Evolutionary conservation across 306 rosid species (phyloP).

Genomic region (Elaeagnus macrophylla): DNA sequence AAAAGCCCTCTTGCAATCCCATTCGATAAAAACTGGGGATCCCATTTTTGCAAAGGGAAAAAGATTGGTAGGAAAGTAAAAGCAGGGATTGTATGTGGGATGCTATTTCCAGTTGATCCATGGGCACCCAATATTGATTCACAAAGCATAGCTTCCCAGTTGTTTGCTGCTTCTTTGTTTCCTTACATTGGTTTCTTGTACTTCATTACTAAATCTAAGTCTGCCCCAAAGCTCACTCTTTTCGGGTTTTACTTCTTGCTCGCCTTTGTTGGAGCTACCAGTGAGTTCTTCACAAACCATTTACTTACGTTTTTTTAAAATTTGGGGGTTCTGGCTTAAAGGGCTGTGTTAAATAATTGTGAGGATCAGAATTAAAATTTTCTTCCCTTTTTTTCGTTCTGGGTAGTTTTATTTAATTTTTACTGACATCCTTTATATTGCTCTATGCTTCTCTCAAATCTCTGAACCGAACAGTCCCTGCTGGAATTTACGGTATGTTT

Average conservation of each 20-base stretch:
- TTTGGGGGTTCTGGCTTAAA: background rate
- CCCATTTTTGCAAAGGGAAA: conserved; percentile 4
- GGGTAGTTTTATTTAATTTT: conserved; percentile 4
- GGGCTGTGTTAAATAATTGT: background rate
- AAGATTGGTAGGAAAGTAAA: conserved; percentile 11
- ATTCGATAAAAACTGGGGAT: conserved; percentile 11
- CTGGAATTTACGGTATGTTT: conserved; percentile 82
- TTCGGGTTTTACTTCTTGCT: conserved; percentile 91
- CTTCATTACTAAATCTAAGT: conserved; percentile 80
- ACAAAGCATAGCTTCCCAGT: conserved; percentile 78
- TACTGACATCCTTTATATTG: conserved; percentile 26
- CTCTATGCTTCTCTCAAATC: conserved; percentile 8
- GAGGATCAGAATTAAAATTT: background rate
- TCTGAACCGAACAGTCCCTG: conserved; percentile 55
- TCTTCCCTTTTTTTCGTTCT: background rate
- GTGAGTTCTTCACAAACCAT: conserved; percentile 37
- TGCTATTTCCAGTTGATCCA: conserved; percentile 65
- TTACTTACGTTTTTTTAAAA: background rate
- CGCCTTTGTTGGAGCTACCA: conserved; percentile 82
- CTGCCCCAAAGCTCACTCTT: conserved; percentile 82
- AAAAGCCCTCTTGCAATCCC: conserved; percentile 9
- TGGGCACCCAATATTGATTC: conserved; percentile 86
- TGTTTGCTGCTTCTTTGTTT: conserved; percentile 70
- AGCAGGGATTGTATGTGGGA: conserved; percentile 32
- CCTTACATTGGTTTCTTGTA: conserved; percentile 86